Evolutionary conservation across 129 eudicot species (phyloP).

Genomic region (Artemisia annua): DNA sequence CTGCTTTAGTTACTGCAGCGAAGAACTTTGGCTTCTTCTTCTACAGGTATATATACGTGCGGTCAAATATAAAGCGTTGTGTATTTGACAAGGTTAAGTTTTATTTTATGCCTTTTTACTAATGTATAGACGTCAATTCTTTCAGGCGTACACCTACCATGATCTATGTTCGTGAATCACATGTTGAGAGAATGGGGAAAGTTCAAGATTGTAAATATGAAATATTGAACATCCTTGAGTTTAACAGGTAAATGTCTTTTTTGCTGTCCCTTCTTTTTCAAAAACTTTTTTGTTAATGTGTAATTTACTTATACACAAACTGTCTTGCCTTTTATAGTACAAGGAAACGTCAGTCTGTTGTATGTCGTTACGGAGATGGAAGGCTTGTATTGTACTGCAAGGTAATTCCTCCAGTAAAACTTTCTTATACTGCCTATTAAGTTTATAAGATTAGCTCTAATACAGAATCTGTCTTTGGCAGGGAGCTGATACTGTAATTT

Average conservation of each 20-base stretch:
- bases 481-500: slow-evolving; percentile 98
- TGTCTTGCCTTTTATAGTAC: slow-evolving; percentile 48
- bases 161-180: slow-evolving; percentile 95
- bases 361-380: slow-evolving; percentile 90
- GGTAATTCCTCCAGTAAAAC: slow-evolving; percentile 40
- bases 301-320: slow-evolving; percentile 15
- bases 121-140: slow-evolving; percentile 17
- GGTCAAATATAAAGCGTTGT: slow-evolving; percentile 1
- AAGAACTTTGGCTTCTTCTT: slow-evolving; percentile 99
- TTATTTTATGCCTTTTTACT: slow-evolving; percentile 9
- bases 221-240: slow-evolving; percentile 90
- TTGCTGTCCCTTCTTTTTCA: slow-evolving; percentile 5
- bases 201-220: slow-evolving; percentile 81
- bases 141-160: slow-evolving; percentile 91
- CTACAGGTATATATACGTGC: slow-evolving; percentile 55
- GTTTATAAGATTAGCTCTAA: slow-evolving; percentile 23
- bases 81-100: neutral
- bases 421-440: slow-evolving; percentile 7
- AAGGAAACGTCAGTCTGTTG: slow-evolving; percentile 98
- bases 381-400: slow-evolving; percentile 96
- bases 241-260: slow-evolving; percentile 60
- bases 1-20: slow-evolving; percentile 95
- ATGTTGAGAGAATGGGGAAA: slow-evolving; percentile 85
- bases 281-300: slow-evolving; percentile 12
- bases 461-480: slow-evolving; percentile 35